Base-by-base conservation (phyloP, 805 yeast genomes). In the Nakazawaea ernobii region DNA sequence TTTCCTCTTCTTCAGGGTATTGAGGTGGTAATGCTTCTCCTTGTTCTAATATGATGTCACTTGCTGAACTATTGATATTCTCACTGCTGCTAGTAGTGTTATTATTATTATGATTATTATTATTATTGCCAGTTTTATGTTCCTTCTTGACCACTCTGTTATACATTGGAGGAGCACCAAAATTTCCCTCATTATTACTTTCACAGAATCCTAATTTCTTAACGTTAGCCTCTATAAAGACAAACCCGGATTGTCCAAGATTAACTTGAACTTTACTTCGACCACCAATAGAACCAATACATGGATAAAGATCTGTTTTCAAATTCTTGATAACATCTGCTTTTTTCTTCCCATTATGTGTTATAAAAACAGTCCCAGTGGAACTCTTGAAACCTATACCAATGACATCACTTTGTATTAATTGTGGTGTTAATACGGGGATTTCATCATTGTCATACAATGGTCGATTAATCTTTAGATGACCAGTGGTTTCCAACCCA, bases 201-300 rank as follows among this genome's bases (percentile, higher is more conserved):
- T 79, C 74, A 49, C 80, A 74, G 52, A 78, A 78, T 5, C 82
- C 83, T 45, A 76, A 70, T 57, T 76, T 77, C 49, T 79, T 65
- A 13, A 78, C 82, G 53, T 90, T 89, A 2, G 89, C 97, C 60
- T 91, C 97, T 41, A 91, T 88, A 59, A 77, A 89, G 3, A 91
- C 97, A 65, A 79, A 90, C 1, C 97, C 97, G 46, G 82, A 74
- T 55, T 87, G 92, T 17, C 99, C 99, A 46, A 94, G 66, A 69
- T 73, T 54, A 67, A 80, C 68, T 62, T 77, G 51, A 59, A 76
- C 77, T 69, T 74, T 48, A 66, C 80, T 61, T 51, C 74, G 48
- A 62, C 75, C 64, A 60, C 64, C 69, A 46, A 67, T 69, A 42
- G 80, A 69, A 5, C 84, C 84, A 8, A 78, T 63, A 17, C 80